Evolutionary conservation across 2,329 filamentous ascomycete species (phyloP).

Genomic region (Aspergillus terreus): DNA sequence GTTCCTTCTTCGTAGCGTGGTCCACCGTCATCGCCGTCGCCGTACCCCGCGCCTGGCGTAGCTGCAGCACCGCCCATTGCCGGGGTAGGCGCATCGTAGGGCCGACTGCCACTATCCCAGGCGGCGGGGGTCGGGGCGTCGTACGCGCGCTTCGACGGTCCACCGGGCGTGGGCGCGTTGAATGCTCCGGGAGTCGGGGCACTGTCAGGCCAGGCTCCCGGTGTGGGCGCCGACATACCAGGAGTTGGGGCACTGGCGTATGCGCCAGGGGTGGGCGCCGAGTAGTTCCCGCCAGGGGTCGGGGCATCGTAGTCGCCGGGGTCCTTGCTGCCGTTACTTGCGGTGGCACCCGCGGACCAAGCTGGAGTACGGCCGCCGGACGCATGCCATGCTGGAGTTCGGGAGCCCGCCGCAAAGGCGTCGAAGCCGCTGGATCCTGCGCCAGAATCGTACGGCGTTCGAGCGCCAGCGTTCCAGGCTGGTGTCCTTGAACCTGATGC

Average conservation of each 20-base stretch:
- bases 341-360: constrained; percentile 33
- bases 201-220: constrained; percentile 41
- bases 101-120: constrained; percentile 25
- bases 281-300: constrained; percentile 64
- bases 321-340: constrained; percentile 26
- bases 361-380: constrained; percentile 47
- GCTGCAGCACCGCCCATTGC: constrained; percentile 36
- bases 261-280: constrained; percentile 64
- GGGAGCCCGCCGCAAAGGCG: constrained; percentile 64
- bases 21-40: constrained; percentile 37
- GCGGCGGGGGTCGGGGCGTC: constrained; percentile 41
- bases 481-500: constrained; percentile 61
- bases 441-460: constrained; percentile 64
- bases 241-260: constrained; percentile 61
- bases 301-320: constrained; percentile 64
- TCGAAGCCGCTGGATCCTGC: constrained; percentile 67
- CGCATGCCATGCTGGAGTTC: constrained; percentile 69
- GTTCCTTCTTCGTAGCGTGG: constrained; percentile 43
- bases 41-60: constrained; percentile 37
- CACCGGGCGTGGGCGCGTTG: constrained; percentile 42
- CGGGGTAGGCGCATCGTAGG: constrained; percentile 49
- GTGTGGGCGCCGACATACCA: constrained; percentile 59
- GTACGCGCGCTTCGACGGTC: constrained; percentile 22
- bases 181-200: constrained; percentile 46
- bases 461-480: constrained; percentile 73